phyloP scores from a whole-genome alignment of 1,284 basidiomycete genomes.

The Exobasidium rhododendri region DNA sequence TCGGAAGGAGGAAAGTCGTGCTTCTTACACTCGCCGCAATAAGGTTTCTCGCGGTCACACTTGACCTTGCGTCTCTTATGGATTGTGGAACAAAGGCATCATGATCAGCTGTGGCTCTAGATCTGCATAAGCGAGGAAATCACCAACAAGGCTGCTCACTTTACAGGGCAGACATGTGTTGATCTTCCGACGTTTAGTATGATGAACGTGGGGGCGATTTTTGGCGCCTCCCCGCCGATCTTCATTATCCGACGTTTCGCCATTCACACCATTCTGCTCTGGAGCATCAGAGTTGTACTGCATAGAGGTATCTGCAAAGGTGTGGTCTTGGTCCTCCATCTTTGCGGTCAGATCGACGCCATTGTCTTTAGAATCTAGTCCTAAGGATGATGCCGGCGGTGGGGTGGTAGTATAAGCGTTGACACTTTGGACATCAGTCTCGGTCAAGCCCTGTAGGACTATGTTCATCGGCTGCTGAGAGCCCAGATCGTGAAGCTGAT shows the following conservation, averaged over 20 bases:
- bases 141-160: too few species aligned
- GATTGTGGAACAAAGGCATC: too few species aligned
- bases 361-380: background rate
- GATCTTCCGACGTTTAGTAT: slow-evolving; percentile 43
- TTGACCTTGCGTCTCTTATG: slow-evolving; percentile 40
- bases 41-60: slow-evolving; percentile 47
- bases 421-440: background rate
- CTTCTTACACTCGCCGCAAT: slow-evolving; percentile 48
- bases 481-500: slow-evolving; percentile 1
- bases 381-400: background rate
- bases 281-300: background rate
- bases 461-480: background rate
- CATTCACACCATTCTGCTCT: background rate
- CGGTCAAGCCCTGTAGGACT: background rate
- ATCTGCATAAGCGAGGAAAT: too few species aligned
- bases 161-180: slow-evolving; percentile 53
- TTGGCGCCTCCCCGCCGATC: too few species aligned
- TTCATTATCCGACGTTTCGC: too few species aligned
- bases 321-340: background rate
- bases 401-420: background rate
- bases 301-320: background rate
- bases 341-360: background rate
- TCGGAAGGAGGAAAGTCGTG: slow-evolving; percentile 37
- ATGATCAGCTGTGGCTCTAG: too few species aligned
- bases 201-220: background rate